Base-by-base conservation (phyloP, 1,284 basidiomycete genomes). In the Lentinula novae-zelandiae region DNA sequence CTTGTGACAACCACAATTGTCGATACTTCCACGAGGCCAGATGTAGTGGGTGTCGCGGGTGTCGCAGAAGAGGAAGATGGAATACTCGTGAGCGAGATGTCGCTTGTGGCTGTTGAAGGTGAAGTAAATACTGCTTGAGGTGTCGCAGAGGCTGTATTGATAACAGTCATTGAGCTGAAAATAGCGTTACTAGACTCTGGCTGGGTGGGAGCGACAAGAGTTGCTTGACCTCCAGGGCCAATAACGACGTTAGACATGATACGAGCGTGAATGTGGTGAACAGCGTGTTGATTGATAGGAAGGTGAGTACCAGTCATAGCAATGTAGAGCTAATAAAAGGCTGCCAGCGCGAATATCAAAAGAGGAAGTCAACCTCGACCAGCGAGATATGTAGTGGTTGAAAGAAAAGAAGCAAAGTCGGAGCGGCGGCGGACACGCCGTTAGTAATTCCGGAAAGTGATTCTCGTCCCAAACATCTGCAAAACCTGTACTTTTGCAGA, bases 171-270 rank as follows among this genome's bases (percentile, higher is more conserved):
- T 15, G n/a, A 48, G 31, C 17, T 46, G 12, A 20, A 27, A n/a
- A 44, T 6, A 17, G 54, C 54, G 42, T 46, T 31, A 34, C 20
- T 46, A 31, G 42, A 34, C 17, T 44, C 40, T 13, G 31, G 27
- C 42, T 44, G 54, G 40, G 50, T 34, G 20, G 55, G 44, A 49
- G 22, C 57, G 17, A 58, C 39, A 34, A 58, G 33, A 2, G 57
- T 40, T 31, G 38, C 57, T 36, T 58, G 57, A 17, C 49, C 39
- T 15, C 57, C 57, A 58, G 57, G 51, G n/a, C 51, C 57, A 33
- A 52, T 40, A 36, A 27, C 48, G 50, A 58, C n/a, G 40, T 58
- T 58, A 20, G 57, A 52, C 57, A 58, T 58, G 31, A 51, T 46
- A 9, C 49, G 34, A 44, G 57, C 57, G 38, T 52, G 57, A 44